Base-by-base conservation (phyloP, 352 stramenopile species). In the Peronospora farinosa region DNA sequence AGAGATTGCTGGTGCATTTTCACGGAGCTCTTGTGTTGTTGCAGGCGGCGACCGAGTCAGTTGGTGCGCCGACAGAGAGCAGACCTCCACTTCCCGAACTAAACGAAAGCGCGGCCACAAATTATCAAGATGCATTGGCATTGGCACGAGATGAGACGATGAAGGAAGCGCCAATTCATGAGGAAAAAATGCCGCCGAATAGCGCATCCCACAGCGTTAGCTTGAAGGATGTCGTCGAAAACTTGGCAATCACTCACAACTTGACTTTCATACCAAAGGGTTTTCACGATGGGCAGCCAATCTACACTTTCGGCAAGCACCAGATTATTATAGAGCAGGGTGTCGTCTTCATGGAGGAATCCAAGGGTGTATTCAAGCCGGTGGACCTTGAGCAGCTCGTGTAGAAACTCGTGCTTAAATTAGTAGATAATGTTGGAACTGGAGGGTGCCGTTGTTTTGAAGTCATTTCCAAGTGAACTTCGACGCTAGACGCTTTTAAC, bases 261-360 rank as follows among this genome's bases (percentile, higher is more conserved):
- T 52, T 96, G 32, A 79, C 60, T 37, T 96, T 95, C 56, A 78
- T 87, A 59, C 79, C 82, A 23, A 89, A 87, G 63, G 71, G 77
- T 0, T 58, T 67, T 11, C 75, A 88, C 51, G 77, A 92, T 43
- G 84, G 82, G 8, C 80, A 92, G 61, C 78, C 85, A 50, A 63
- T 92, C 16, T 95, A 93, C 28, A 23, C 60, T 3, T 90, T 95
- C 49, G 84, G 84, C 12, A 78, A 79, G 53, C 66, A 86, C 45
- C 73, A 86, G 43, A 90, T 95, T 44, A 66, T 92, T 41, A 85
- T 95, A 47, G 82, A 95, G 39, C 78, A 92, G 43, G 83, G 80
- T 33, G 76, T 95, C 4, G 74, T 92, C 30, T 91, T 82, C 55
- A 50, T 73, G n/a, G 72, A 92, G 32, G 66, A 69, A 33, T 28